phyloP scores from a whole-genome alignment of 257 asterid species.

The Plantago elongata region DNA sequence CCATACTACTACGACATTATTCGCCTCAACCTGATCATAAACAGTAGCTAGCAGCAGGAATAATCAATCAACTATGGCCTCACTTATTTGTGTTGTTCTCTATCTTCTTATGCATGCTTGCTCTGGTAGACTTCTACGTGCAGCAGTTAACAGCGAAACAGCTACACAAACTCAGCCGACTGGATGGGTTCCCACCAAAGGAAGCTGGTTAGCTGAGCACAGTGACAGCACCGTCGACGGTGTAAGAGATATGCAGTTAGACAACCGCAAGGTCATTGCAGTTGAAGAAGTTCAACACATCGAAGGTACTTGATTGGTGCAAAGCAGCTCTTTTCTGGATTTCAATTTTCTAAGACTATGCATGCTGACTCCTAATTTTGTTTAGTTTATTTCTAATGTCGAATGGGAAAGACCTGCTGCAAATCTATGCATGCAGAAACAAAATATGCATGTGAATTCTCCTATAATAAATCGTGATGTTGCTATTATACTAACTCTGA shows the following conservation, averaged over 20 bases:
- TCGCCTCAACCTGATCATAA: slow-evolving; percentile 2
- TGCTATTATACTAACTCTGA: no score
- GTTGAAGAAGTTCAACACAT: slow-evolving; percentile 15
- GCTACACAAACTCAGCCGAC: slow-evolving; percentile 15
- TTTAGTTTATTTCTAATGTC: no score
- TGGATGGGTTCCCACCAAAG: neutral
- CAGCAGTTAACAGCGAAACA: slow-evolving; percentile 14
- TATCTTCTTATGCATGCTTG: slow-evolving; percentile 52
- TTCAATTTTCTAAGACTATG: no score
- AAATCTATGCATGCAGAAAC: no score
- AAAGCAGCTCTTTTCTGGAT: no score
- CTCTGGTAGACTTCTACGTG: slow-evolving; percentile 36
- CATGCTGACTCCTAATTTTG: no score
- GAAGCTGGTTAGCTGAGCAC: neutral
- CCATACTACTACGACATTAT: slow-evolving; percentile 8
- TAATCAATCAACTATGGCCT: slow-evolving; percentile 25
- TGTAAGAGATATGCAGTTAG: slow-evolving; percentile 10
- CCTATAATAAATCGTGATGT: no score
- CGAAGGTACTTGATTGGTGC: slow-evolving; percentile 20
- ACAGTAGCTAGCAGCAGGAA: slow-evolving; percentile 2
- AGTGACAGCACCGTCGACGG: no score
- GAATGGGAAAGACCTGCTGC: no score
- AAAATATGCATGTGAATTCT: no score
- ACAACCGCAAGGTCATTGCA: slow-evolving; percentile 14
- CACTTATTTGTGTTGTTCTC: slow-evolving; percentile 30